phyloP scores from a whole-genome alignment of 129 eudicot genomes.

The Tagetes erecta region DNA sequence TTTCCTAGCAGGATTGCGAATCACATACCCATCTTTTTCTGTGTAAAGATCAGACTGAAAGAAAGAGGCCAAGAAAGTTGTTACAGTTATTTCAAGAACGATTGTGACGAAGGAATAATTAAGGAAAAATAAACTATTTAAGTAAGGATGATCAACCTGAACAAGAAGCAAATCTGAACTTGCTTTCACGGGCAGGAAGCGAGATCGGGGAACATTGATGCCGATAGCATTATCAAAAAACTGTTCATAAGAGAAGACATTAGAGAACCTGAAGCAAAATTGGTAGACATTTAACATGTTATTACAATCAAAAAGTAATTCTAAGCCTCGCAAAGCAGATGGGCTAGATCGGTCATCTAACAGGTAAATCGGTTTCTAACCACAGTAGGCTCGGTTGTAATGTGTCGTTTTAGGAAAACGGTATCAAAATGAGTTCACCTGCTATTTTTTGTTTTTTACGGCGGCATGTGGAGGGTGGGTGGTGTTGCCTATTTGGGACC shows the following conservation, averaged over 20 bases:
- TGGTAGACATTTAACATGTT: not conserved
- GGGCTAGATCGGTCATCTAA: not conserved
- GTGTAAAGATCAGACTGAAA: constrained; percentile 95
- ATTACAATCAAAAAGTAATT: not conserved
- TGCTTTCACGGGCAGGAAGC: constrained; percentile 98
- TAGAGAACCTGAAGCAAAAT: not conserved
- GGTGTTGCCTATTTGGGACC: too few relatives aligned
- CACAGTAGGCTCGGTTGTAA: too few relatives aligned
- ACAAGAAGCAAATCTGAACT: constrained; percentile 95
- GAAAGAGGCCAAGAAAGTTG: not conserved
- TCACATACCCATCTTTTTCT: constrained; percentile 66
- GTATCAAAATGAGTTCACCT: too few relatives aligned
- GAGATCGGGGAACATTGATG: constrained; percentile 84
- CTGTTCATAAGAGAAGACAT: constrained; percentile 40
- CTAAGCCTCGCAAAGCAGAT: not conserved
- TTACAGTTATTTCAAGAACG: not conserved
- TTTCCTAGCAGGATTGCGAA: constrained; percentile 71
- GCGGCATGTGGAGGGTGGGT: too few relatives aligned
- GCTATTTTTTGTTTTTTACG: too few relatives aligned
- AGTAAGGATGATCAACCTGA: constrained; percentile 54
- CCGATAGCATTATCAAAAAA: constrained; percentile 93
- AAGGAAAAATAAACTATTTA: not conserved
- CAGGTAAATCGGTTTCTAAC: not conserved
- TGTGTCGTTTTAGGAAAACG: not conserved
- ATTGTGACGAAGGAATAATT: not conserved